phyloP scores from a whole-genome alignment of 1,284 basidiomycete species.

The Volvariella volvacea region DNA sequence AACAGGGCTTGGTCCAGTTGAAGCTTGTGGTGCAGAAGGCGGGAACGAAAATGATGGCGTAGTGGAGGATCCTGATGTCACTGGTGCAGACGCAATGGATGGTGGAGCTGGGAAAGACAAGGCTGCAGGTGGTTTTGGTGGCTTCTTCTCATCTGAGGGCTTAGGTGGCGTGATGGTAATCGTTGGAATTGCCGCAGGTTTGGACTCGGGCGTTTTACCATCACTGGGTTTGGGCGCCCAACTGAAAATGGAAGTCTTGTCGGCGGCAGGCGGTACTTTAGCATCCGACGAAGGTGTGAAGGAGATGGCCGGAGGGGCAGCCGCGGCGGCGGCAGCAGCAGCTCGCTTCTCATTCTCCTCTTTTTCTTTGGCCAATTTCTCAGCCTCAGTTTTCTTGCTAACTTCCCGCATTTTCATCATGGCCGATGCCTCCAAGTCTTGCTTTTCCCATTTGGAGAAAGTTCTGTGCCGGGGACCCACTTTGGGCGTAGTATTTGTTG shows the following conservation, averaged over 20 bases:
- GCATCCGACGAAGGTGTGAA: constrained; percentile 11
- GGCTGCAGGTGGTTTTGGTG: constrained; percentile 5
- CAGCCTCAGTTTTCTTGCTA: constrained; percentile 36
- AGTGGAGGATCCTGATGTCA: constrained; percentile 8
- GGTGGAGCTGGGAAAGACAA: constrained; percentile 6
- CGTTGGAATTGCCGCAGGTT: neutral
- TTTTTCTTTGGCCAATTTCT: constrained; percentile 35
- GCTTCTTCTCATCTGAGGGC: neutral
- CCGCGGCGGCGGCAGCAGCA: constrained; percentile 24
- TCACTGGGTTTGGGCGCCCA: no score
- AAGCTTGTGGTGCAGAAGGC: neutral
- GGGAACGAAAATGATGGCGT: constrained; percentile 3
- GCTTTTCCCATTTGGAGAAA: constrained; percentile 77
- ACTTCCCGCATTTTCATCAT: constrained; percentile 58
- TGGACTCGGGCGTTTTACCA: neutral
- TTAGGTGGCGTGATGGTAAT: neutral
- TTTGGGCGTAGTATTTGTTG: constrained; percentile 36
- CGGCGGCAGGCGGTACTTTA: constrained; percentile 9
- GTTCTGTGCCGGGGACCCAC: constrained; percentile 39
- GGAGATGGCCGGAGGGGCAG: constrained; percentile 18
- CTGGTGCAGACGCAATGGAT: constrained; percentile 9
- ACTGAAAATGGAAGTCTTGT: neutral
- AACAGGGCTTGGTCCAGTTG: no score
- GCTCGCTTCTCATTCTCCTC: constrained; percentile 29
- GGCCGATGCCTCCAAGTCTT: constrained; percentile 72